Evolutionary conservation across 2,329 filamentous ascomycete species (phyloP).

Genomic region (Xylariaceae sp.): DNA sequence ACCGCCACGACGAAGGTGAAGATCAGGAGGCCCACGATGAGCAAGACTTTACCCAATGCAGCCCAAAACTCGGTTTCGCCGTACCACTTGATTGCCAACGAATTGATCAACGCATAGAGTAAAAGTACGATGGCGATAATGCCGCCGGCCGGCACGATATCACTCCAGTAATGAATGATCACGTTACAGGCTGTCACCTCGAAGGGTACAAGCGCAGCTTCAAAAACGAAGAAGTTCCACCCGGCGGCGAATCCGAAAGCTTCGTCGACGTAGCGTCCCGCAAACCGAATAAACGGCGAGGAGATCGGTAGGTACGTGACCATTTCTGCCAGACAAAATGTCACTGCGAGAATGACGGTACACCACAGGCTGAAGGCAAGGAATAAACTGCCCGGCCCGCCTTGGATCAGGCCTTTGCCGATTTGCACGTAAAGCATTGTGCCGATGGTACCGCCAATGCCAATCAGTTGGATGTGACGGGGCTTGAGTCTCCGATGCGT

Average conservation of each 20-base stretch:
- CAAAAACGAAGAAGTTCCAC: conserved; percentile 77
- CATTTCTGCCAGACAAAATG: conserved; percentile 73
- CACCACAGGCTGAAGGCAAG: conserved; percentile 68
- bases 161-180: conserved; percentile 68
- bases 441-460: conserved; percentile 69
- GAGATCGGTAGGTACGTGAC: conserved; percentile 78
- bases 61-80: conserved; percentile 80
- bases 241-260: conserved; percentile 75
- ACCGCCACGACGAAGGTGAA: conserved; percentile 86
- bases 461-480: conserved; percentile 64
- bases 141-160: conserved; percentile 62
- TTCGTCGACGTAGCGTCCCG: conserved; percentile 76
- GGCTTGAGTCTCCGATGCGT: conserved; percentile 61
- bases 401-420: conserved; percentile 61
- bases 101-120: conserved; percentile 64
- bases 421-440: conserved; percentile 67
- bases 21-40: conserved; percentile 72
- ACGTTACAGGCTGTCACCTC: conserved; percentile 70
- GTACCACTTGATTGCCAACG: conserved; percentile 76
- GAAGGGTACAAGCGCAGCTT: conserved; percentile 70
- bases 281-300: conserved; percentile 79
- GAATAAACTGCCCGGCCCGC: conserved; percentile 64
- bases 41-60: conserved; percentile 72
- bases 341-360: conserved; percentile 64
- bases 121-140: conserved; percentile 66